Evolutionary conservation across 768 basidiomycete species (phyloP).

Genomic region (Phanerochaete sordida): DNA sequence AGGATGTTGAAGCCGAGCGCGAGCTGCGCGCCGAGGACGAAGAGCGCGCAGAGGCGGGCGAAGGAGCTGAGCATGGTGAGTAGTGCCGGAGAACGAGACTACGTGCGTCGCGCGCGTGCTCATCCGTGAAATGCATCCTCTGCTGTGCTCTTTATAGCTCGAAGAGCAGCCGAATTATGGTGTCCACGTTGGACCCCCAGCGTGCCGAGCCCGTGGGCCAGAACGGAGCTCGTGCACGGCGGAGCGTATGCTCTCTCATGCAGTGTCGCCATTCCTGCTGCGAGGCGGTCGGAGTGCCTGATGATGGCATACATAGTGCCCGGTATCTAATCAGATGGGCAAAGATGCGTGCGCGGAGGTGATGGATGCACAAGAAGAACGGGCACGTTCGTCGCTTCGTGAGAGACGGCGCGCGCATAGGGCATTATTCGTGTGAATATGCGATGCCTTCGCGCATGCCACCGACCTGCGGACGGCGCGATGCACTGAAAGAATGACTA

Average conservation of each 20-base stretch:
- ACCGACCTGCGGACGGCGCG: no score
- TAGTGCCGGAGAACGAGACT: not conserved
- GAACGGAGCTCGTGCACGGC: no score
- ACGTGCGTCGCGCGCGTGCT: not conserved
- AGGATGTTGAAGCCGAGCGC: slow-evolving; percentile 24
- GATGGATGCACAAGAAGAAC: not conserved
- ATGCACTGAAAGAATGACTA: no score
- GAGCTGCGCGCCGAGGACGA: slow-evolving; percentile 9
- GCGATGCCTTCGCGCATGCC: not conserved
- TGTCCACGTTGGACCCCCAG: not conserved
- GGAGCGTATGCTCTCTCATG: no score
- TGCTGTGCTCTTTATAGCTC: not conserved
- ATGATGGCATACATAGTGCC: not conserved
- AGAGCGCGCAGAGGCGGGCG: not conserved
- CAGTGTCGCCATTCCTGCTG: no score
- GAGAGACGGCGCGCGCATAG: not conserved
- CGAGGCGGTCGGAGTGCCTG: not conserved
- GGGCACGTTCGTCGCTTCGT: slow-evolving; percentile 2
- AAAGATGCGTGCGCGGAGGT: not conserved
- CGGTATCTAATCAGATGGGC: not conserved
- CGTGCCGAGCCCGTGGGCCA: not conserved
- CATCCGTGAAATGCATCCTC: not conserved
- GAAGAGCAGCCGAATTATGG: not conserved
- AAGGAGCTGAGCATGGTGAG: slow-evolving; percentile 1
- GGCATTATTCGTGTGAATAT: not conserved